phyloP scores from a whole-genome alignment of 202 grass and related monocot genomes.

The Schoenoplectus tabernaemontani region DNA sequence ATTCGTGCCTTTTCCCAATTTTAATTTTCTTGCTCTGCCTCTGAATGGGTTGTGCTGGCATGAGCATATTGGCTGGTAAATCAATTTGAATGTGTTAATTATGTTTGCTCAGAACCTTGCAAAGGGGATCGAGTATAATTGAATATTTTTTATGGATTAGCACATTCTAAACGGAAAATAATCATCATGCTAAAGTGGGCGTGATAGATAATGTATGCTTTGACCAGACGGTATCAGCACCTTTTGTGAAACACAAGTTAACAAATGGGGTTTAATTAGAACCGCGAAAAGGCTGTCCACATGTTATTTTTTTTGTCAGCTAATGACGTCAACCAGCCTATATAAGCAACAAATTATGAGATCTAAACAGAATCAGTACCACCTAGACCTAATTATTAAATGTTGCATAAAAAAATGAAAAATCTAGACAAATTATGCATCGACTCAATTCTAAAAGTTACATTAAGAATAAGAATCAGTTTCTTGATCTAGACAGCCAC shows the following conservation, averaged over 20 bases:
- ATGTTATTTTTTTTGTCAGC: not conserved
- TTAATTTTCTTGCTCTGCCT: not conserved
- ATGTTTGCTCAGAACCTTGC: not conserved
- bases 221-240: not conserved
- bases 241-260: constrained; percentile 1
- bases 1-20: not conserved
- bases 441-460: not conserved
- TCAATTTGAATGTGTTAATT: not conserved
- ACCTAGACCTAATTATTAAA: too few relatives aligned
- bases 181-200: not conserved
- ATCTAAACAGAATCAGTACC: constrained; percentile 1
- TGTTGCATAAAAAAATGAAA: not conserved
- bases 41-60: not conserved
- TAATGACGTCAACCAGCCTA: not conserved
- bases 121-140: not conserved
- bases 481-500: constrained; percentile 4
- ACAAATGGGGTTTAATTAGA: not conserved
- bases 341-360: not conserved
- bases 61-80: not conserved
- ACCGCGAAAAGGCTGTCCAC: too few relatives aligned
- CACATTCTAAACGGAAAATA: constrained; percentile 4
- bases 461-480: constrained; percentile 3
- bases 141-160: not conserved
- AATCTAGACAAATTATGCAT: not conserved
- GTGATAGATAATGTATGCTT: not conserved